These are phyloP conservation scores for Knufia petricola DNA, from an alignment of 2,329 filamentous ascomycete genomes.

Conservation along the genomic window DNA sequence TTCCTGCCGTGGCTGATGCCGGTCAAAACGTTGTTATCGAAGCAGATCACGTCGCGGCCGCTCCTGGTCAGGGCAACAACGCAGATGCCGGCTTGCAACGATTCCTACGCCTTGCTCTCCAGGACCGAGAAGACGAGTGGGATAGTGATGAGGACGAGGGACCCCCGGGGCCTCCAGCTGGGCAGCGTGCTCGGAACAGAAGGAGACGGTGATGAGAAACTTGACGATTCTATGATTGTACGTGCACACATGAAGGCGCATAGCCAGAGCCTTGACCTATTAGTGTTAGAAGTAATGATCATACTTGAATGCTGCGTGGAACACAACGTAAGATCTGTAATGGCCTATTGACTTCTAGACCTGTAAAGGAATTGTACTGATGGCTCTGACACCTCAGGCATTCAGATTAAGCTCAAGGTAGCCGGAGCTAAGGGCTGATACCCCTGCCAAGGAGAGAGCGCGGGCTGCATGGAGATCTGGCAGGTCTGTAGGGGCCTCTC, in stretches of 20 bases:
- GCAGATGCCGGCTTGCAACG: constrained; percentile 31
- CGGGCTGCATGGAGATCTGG: neutral
- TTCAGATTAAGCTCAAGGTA: too few species aligned
- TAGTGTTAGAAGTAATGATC: too few species aligned
- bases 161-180: neutral
- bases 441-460: neutral
- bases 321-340: too few species aligned
- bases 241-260: too few species aligned
- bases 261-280: too few species aligned
- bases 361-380: too few species aligned
- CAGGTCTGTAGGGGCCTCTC: neutral
- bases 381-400: too few species aligned
- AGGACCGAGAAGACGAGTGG: constrained; percentile 50
- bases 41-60: constrained; percentile 11
- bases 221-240: neutral
- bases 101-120: constrained; percentile 43
- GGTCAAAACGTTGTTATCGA: constrained; percentile 5
- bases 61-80: constrained; percentile 20
- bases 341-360: too few species aligned
- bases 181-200: neutral
- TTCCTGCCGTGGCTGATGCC: neutral
- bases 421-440: neutral
- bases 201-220: constrained; percentile 1
- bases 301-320: too few species aligned
- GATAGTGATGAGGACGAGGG: constrained; percentile 48